Base-by-base conservation (phyloP, 345 rosid genomes). In the Cardamine chenopodiifolia region DNA sequence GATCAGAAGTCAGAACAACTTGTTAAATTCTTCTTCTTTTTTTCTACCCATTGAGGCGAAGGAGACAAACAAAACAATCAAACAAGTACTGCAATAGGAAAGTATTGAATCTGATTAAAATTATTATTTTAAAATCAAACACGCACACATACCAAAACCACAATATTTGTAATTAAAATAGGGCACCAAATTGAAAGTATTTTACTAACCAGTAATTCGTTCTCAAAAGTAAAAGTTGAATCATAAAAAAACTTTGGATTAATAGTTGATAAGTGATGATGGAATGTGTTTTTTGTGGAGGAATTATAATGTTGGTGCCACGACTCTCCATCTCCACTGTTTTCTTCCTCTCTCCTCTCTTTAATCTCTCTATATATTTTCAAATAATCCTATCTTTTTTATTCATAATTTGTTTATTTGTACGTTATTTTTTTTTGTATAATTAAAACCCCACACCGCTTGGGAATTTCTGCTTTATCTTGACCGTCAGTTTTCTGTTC, bases 221-320 rank as follows among this genome's bases (percentile, higher is more conserved):
- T 42, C 9, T 42, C 7, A 7, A 42, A 42, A 19, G 20, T 19
- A 44, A 14, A 31, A 55, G 5, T 22, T 25, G 13, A 20, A 14
- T 0, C 32, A 32, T 17, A 10, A n/a, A n/a, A n/a, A n/a, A n/a
- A 5, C 13, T 50, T 13, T 5, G 25, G 34, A 26, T 0, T n/a
- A 14, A 44, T 15, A 56, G 7, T 15, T 29, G 8, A 49, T 0
- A 6, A n/a, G 47, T 56, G 49, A 28, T 42, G 63, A 29, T 22
- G 57, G 75, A 70, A 77, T 77, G 80, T 77, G 80, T 77, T 77
- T 55, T 14, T 45, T 14, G 56, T 70, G 80, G 80, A 76, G 4
- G 34, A 76, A 49, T 26, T 26, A 47, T 54, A 54, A 18, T 32
- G 75, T 76, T 76, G 80, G 80, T 68, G 9, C 54, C 25, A 44